Percentiles rank a stretch among this genome's conserved stretches.
Evolutionary conservation across 495 filamentous ascomycete species (phyloP).

Genomic region (Filosporella fistucella): DNA sequence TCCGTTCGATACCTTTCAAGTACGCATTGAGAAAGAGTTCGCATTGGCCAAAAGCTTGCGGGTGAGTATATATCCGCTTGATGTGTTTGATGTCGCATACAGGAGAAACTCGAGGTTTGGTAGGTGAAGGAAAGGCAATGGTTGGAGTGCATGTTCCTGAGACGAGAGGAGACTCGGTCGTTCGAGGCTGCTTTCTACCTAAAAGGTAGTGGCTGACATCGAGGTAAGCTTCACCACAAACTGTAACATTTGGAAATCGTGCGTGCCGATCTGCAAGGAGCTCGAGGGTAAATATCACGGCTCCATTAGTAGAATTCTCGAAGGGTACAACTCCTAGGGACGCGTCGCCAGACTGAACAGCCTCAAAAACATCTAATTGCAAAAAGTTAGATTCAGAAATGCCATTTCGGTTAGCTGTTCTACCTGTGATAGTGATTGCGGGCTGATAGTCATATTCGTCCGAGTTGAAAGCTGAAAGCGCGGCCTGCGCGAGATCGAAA

Average conservation of each 20-base stretch:
- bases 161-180: slow-evolving; percentile 15
- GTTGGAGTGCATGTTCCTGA: slow-evolving; percentile 22
- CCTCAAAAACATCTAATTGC: slow-evolving; percentile 68
- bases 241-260: slow-evolving; percentile 57
- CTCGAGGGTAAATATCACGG: slow-evolving; percentile 84
- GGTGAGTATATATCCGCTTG: slow-evolving; percentile 75
- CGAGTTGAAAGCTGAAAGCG: slow-evolving; percentile 55
- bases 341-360: slow-evolving; percentile 59
- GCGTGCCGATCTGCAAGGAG: slow-evolving; percentile 69
- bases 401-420: neutral
- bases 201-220: slow-evolving; percentile 83
- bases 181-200: slow-evolving; percentile 29
- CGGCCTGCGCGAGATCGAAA: slow-evolving; percentile 47
- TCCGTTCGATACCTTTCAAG: slow-evolving; percentile 65
- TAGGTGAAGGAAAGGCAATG: slow-evolving; percentile 17
- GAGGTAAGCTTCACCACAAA: slow-evolving; percentile 79
- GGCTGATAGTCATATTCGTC: slow-evolving; percentile 51
- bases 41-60: slow-evolving; percentile 93
- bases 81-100: slow-evolving; percentile 41
- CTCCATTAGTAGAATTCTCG: slow-evolving; percentile 93
- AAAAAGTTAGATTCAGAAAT: slow-evolving; percentile 2
- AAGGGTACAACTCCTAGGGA: slow-evolving; percentile 84
- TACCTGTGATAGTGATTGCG: slow-evolving; percentile 58
- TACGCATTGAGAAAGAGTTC: slow-evolving; percentile 61
- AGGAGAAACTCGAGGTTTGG: slow-evolving; percentile 29